Base-by-base conservation (phyloP, 768 basidiomycete genomes). In the Mycena vitilis region DNA sequence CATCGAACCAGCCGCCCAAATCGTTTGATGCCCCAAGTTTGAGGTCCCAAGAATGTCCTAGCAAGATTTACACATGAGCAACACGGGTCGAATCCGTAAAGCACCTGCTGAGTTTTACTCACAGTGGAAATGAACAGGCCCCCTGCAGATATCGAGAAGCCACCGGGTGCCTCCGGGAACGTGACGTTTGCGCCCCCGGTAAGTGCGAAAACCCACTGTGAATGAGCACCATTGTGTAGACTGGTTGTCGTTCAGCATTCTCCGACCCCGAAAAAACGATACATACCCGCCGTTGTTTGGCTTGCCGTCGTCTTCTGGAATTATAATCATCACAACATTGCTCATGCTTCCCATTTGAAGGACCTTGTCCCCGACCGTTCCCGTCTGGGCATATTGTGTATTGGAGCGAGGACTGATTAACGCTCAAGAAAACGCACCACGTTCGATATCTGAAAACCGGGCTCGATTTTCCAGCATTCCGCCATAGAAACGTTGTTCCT, bases 151-250 rank as follows among this genome's bases (percentile, higher is more conserved):
- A 72, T 59, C 15, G 60, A 9, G 62, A 72, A 72, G 34, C 71
- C 68, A 22, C 71, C 71, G 25, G 71, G 53, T 36, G 63, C 63
- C 58, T 72, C 61, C 40, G 71, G 71, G 68, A 72, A 72, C 53
- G 56, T 45, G 53, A 72, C 71, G 53, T 65, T 67, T 37, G 61
- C 71, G 48, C 71, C 71, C 37, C 71, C 68, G 57, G 68, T 70
- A 38, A 72, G 71, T 47, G 71, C 71, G 58, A 72, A 72, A 48
- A 72, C 71, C 71, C 71, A 72, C 37, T 72, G 71, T 45, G 71
- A 15, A 53, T 72, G 71, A 36, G 71, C 71, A 62, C 71, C 71
- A 38, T 72, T 72, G 71, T 72, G 71, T 56, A 72, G 65, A 53
- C 70, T 71, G 61, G 60, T 47, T 53, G 49, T 58, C 57, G 62